Percentiles rank a stretch among this genome's conserved stretches.
Conservation (phyloP, 352 stramenopile species). For the Pythium guiyangense region DNA sequence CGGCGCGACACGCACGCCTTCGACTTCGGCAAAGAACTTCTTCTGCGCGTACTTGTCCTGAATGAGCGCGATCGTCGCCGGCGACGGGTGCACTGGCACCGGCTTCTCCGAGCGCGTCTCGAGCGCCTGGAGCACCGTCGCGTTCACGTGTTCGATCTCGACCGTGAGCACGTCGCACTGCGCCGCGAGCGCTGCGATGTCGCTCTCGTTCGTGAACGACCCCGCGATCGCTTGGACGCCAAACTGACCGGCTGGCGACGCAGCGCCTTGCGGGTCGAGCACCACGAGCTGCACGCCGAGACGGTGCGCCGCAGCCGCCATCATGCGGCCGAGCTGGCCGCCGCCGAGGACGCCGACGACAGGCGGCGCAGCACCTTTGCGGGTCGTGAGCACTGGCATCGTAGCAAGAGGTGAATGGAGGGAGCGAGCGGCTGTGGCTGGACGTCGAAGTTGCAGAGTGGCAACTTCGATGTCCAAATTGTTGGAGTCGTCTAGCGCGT, state of each 20-base stretch:
- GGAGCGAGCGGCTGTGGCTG: background rate
- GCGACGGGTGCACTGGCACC: slow-evolving; percentile 74
- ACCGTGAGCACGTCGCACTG: slow-evolving; percentile 94
- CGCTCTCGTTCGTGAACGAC: slow-evolving; percentile 64
- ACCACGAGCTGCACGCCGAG: slow-evolving; percentile 92
- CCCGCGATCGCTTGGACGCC: slow-evolving; percentile 68
- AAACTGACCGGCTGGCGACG: slow-evolving; percentile 68
- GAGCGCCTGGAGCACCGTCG: slow-evolving; percentile 87
- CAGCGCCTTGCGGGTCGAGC: slow-evolving; percentile 87
- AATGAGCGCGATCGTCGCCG: slow-evolving; percentile 93
- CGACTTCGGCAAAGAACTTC: slow-evolving; percentile 58
- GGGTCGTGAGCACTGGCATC: slow-evolving; percentile 54
- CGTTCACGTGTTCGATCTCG: slow-evolving; percentile 99
- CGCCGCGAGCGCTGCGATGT: slow-evolving; percentile 66
- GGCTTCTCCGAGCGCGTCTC: slow-evolving; percentile 30
- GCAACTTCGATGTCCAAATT: background rate
- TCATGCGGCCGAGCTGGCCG: slow-evolving; percentile 98
- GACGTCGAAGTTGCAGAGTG: background rate
- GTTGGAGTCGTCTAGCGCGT: no score
- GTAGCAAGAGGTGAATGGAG: background rate
- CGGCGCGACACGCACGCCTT: slow-evolving; percentile 44
- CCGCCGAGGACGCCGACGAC: slow-evolving; percentile 92
- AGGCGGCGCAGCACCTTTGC: slow-evolving; percentile 32
- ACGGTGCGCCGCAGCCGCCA: slow-evolving; percentile 93
- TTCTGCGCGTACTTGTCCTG: slow-evolving; percentile 98